Percentiles rank a stretch among this genome's conserved stretches.
These are phyloP conservation scores for Teratosphaeria pseudoeucalypti DNA, from an alignment of 2,329 filamentous ascomycete genomes.

Conservation along the genomic window DNA sequence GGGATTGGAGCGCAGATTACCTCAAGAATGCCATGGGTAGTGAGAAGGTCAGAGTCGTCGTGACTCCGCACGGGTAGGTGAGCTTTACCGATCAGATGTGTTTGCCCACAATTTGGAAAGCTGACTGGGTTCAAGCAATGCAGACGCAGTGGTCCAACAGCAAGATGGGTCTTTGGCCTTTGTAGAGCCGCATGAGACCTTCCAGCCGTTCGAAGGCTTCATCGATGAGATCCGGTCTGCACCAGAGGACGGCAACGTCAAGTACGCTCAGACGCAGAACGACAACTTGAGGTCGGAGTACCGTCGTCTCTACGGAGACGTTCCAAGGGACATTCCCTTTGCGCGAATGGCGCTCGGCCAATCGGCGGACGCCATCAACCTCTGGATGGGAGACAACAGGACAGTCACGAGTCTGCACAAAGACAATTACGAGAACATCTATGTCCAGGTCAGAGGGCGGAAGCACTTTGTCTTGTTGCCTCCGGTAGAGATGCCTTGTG, in stretches of 20 bases:
- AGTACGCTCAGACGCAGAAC: conserved; percentile 74
- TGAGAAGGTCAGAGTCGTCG: conserved; percentile 59
- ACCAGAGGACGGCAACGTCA: conserved; percentile 30
- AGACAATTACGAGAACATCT: conserved; percentile 79
- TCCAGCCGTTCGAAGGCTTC: conserved; percentile 52
- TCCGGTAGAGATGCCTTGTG: conserved; percentile 58
- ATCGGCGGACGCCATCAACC: conserved; percentile 63
- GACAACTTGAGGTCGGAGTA: conserved; percentile 74
- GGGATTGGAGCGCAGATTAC: conserved; percentile 52
- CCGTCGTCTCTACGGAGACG: conserved; percentile 48
- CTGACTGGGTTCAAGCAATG: conserved; percentile 37
- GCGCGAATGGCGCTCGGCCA: conserved; percentile 59
- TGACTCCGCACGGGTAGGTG: conserved; percentile 60
- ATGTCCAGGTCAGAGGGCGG: conserved; percentile 60
- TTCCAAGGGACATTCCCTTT: conserved; percentile 57
- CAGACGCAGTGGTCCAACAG: conserved; percentile 54
- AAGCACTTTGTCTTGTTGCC: conserved; percentile 70
- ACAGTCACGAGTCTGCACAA: conserved; percentile 66
- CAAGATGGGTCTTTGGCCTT: conserved; percentile 44
- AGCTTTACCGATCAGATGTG: neutral
- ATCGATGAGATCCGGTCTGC: conserved; percentile 46
- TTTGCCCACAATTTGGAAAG: neutral
- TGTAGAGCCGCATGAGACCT: conserved; percentile 61
- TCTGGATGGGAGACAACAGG: conserved; percentile 68
- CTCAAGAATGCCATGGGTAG: conserved; percentile 46